Conservation (phyloP, 805 yeast genomes). For the Maudiozyma bulderi region DNA sequence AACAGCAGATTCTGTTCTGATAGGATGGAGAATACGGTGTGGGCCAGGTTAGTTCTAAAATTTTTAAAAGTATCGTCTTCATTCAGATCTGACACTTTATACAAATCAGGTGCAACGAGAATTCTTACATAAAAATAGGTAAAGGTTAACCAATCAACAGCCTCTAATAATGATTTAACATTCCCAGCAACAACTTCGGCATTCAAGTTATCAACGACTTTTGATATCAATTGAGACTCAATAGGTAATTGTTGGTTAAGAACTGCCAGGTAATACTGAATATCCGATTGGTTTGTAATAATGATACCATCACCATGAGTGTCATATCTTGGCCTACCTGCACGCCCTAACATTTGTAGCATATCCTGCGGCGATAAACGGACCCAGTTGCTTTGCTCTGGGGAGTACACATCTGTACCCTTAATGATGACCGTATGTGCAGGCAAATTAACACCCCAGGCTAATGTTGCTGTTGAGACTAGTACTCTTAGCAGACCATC, state of each 20-base stretch:
- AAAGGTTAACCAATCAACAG: constrained; percentile 68
- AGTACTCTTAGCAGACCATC: constrained; percentile 77
- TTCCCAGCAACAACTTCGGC: constrained; percentile 80
- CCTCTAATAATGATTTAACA: constrained; percentile 51
- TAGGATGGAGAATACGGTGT: constrained; percentile 62
- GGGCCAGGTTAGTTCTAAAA: constrained; percentile 51
- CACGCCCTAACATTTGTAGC: constrained; percentile 95
- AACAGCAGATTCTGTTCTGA: constrained; percentile 46
- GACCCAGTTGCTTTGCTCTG: constrained; percentile 81
- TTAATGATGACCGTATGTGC: constrained; percentile 90
- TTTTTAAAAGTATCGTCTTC: constrained; percentile 41
- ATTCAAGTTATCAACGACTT: constrained; percentile 64
- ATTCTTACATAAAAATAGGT: constrained; percentile 76
- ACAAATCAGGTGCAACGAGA: constrained; percentile 60
- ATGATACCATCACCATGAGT: constrained; percentile 88
- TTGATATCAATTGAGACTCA: constrained; percentile 73
- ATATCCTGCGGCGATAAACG: constrained; percentile 93
- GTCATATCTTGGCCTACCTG: constrained; percentile 94
- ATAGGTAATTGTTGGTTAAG: constrained; percentile 86
- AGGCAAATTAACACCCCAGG: constrained; percentile 96
- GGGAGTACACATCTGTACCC: constrained; percentile 90
- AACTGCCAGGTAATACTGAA: constrained; percentile 84
- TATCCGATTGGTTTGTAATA: constrained; percentile 75
- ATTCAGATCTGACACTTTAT: constrained; percentile 48
- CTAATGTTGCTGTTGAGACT: constrained; percentile 86